phyloP scores from a whole-genome alignment of 2,329 filamentous ascomycete species.

The Trichoderma sp. region DNA sequence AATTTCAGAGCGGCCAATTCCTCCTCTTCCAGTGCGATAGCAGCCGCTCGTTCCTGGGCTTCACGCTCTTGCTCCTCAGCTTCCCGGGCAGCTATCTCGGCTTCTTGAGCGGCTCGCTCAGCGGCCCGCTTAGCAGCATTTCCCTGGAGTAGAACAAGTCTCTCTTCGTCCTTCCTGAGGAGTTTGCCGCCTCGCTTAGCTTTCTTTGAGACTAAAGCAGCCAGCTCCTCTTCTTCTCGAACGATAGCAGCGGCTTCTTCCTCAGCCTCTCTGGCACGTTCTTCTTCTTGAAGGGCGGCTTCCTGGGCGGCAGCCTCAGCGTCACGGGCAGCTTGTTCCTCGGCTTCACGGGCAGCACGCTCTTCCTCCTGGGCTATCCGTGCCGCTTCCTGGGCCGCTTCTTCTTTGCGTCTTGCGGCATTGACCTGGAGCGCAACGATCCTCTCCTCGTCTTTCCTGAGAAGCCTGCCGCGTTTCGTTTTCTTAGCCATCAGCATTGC shows the following conservation, averaged over 20 bases:
- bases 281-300: constrained; percentile 30
- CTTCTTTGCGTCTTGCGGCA: constrained; percentile 18
- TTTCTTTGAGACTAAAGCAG: constrained; percentile 42
- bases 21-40: constrained; percentile 42
- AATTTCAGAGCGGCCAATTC: constrained; percentile 46
- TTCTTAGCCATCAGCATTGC: constrained; percentile 41
- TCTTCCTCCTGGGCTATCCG: constrained; percentile 29
- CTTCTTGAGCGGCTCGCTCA: constrained; percentile 33
- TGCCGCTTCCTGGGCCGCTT: constrained; percentile 30
- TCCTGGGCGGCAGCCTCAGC: constrained; percentile 29
- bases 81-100: constrained; percentile 32
- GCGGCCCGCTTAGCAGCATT: constrained; percentile 23
- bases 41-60: constrained; percentile 30
- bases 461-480: constrained; percentile 29
- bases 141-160: neutral
- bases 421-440: constrained; percentile 8
- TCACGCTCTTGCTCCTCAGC: constrained; percentile 30
- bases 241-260: constrained; percentile 29
- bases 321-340: constrained; percentile 29
- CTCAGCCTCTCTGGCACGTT: constrained; percentile 30
- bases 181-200: constrained; percentile 30
- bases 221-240: constrained; percentile 48
- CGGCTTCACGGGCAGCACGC: constrained; percentile 18
- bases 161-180: constrained; percentile 29
- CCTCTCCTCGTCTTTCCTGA: constrained; percentile 29